phyloP scores from a whole-genome alignment of 1,139 yeast genomes.

The Hansenula lynferdii region DNA sequence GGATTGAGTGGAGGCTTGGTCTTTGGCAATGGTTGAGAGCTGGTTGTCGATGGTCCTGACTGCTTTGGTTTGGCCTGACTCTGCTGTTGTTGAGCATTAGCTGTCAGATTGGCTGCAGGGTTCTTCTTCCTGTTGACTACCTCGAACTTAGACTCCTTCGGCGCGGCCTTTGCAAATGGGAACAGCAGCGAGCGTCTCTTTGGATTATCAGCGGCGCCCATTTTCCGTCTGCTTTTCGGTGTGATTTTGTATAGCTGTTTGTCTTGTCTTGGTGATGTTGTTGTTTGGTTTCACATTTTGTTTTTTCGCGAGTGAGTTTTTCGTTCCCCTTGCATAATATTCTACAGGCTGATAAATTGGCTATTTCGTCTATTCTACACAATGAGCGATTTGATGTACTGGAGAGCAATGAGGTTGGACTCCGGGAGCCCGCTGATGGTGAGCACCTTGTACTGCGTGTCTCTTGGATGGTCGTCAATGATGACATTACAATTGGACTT shows the following conservation, averaged over 20 bases:
- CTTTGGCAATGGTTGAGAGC: background rate
- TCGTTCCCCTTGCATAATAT: background rate
- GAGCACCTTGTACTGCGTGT: conserved; percentile 6
- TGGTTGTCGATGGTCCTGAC: background rate
- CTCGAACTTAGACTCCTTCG: conserved; percentile 19
- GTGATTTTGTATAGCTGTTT: too few relatives aligned
- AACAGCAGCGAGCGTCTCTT: conserved; percentile 21
- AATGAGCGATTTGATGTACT: conserved; percentile 4
- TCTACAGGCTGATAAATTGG: background rate
- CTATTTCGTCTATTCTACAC: background rate
- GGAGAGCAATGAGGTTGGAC: conserved; percentile 11
- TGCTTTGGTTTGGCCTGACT: background rate
- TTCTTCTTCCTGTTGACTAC: conserved; percentile 23
- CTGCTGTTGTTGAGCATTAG: conserved; percentile 2
- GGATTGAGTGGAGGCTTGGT: conserved; percentile 2
- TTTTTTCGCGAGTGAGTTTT: too few relatives aligned
- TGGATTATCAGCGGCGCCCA: conserved; percentile 3
- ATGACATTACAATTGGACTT: conserved; percentile 13
- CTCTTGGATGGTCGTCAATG: conserved; percentile 10
- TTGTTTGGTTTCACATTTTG: background rate
- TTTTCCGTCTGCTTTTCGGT: background rate
- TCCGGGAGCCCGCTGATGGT: conserved; percentile 12
- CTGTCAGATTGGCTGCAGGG: conserved; percentile 5
- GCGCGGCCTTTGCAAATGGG: conserved; percentile 13
- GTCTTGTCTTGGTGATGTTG: background rate